Evolutionary conservation across 2,329 filamentous ascomycete genomes (phyloP).

Genomic region (Colletotrichum spinosum): DNA sequence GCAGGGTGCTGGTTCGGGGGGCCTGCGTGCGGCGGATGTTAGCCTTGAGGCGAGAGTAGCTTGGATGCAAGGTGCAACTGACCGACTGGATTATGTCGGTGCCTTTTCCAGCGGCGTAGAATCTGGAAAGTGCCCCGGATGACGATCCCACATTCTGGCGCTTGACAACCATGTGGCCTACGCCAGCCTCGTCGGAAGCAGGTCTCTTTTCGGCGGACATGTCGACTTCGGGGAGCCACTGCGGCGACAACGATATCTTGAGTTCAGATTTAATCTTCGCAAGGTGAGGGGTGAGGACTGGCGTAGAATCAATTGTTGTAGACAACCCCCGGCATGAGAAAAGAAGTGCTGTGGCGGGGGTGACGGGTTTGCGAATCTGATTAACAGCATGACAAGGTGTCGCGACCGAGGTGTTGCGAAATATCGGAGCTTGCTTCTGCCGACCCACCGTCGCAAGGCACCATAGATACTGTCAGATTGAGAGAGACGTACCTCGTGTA

Average conservation of each 20-base stretch:
- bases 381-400: too few relatives aligned
- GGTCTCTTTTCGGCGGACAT: slow-evolving; percentile 96
- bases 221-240: slow-evolving; percentile 26
- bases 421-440: slow-evolving; percentile 34
- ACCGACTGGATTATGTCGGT: slow-evolving; percentile 64
- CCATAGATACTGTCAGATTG: neutral
- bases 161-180: slow-evolving; percentile 87
- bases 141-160: slow-evolving; percentile 77
- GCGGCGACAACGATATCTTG: too few relatives aligned
- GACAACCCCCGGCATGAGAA: slow-evolving; percentile 6
- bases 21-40: slow-evolving; percentile 60
- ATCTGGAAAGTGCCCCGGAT: slow-evolving; percentile 60
- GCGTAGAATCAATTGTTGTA: neutral
- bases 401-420: too few relatives aligned
- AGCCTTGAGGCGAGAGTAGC: slow-evolving; percentile 32
- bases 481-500: too few relatives aligned
- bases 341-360: neutral
- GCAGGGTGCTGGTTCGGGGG: slow-evolving; percentile 82
- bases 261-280: too few relatives aligned
- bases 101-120: slow-evolving; percentile 60
- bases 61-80: slow-evolving; percentile 41
- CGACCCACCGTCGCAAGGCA: slow-evolving; percentile 20
- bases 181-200: slow-evolving; percentile 84
- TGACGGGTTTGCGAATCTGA: neutral
- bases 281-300: too few relatives aligned